A percentile compares a stretch with the other conserved stretches of the same genome.
Conservation (phyloP, 2,329 filamentous ascomycete species). For the Truncatella angustata region DNA sequence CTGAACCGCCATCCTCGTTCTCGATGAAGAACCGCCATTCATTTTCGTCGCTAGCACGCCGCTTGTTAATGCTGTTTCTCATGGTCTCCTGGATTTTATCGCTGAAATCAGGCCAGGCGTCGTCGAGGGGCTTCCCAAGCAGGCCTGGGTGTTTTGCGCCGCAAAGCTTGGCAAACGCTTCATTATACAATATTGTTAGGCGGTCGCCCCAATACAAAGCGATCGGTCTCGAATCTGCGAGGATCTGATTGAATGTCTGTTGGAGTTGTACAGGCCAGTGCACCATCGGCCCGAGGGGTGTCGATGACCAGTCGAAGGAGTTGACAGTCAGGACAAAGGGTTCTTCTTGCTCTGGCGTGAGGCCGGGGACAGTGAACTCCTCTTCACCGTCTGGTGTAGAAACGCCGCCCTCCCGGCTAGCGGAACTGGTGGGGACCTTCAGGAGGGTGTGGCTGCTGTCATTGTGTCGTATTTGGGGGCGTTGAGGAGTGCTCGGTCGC, state of each 20-base stretch:
- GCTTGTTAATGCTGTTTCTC: constrained; percentile 29
- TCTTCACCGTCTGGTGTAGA: constrained; percentile 10
- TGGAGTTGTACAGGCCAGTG: constrained; percentile 47
- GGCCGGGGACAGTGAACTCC: constrained; percentile 29
- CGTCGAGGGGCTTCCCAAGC: constrained; percentile 58
- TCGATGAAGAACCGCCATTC: constrained; percentile 46
- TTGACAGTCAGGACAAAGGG: constrained; percentile 39
- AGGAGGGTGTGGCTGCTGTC: constrained; percentile 13
- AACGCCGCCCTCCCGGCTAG: too few relatives aligned
- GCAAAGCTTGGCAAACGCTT: constrained; percentile 64
- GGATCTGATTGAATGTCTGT: constrained; percentile 41
- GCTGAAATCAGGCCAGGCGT: constrained; percentile 57
- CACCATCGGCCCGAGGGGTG: constrained; percentile 44
- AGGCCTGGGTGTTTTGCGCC: constrained; percentile 63
- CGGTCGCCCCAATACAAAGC: constrained; percentile 65
- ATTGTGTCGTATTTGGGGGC: constrained; percentile 11
- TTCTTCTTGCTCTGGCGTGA: constrained; percentile 32
- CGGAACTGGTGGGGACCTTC: constrained; percentile 8
- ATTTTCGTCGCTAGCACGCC: constrained; percentile 36
- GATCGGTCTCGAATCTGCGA: constrained; percentile 46
- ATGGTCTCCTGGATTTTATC: constrained; percentile 37
- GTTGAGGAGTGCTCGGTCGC: constrained; percentile 19
- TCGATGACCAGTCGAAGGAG: constrained; percentile 44
- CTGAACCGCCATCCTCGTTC: constrained; percentile 35
- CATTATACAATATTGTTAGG: constrained; percentile 68